A percentile compares a stretch with the other conserved stretches of the same genome.
These are phyloP conservation scores for Neurospora sp. DNA, from an alignment of 495 filamentous ascomycete genomes.

Conservation along the genomic window DNA sequence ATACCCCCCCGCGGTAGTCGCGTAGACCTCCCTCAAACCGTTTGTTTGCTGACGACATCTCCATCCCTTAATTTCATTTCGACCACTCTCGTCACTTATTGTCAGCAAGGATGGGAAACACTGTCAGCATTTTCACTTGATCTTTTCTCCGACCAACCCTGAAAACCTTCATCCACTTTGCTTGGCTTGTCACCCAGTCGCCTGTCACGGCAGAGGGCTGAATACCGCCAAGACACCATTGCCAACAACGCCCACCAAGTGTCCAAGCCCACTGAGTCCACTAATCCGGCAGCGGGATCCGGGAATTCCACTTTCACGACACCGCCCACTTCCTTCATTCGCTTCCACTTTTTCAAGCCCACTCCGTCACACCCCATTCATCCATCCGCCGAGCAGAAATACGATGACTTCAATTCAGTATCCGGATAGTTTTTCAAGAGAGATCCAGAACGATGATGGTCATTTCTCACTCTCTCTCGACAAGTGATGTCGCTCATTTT, in stretches of 20 bases:
- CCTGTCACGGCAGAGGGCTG: not conserved
- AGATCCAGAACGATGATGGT: not conserved
- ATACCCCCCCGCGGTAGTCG: not conserved
- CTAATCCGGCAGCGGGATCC: not conserved
- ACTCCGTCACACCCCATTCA: not conserved
- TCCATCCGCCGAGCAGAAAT: not conserved
- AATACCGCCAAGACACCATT: not conserved
- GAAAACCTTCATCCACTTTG: not conserved
- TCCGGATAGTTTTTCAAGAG: not conserved
- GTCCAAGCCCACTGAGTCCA: not conserved
- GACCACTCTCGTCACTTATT: not conserved
- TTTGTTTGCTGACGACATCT: not conserved
- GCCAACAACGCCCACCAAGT: not conserved
- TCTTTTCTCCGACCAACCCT: not conserved
- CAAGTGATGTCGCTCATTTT: not conserved
- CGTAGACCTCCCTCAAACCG: not conserved
- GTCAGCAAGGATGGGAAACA: not conserved
- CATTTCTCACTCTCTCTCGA: not conserved
- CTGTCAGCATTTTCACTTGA: not conserved
- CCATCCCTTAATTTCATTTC: not conserved
- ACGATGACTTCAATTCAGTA: not conserved
- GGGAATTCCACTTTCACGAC: not conserved
- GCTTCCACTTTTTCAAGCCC: too few relatives aligned
- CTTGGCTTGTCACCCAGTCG: not conserved
- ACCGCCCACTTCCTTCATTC: not conserved